Conservation (phyloP, 768 basidiomycete species). For the Agaricus blazei region DNA sequence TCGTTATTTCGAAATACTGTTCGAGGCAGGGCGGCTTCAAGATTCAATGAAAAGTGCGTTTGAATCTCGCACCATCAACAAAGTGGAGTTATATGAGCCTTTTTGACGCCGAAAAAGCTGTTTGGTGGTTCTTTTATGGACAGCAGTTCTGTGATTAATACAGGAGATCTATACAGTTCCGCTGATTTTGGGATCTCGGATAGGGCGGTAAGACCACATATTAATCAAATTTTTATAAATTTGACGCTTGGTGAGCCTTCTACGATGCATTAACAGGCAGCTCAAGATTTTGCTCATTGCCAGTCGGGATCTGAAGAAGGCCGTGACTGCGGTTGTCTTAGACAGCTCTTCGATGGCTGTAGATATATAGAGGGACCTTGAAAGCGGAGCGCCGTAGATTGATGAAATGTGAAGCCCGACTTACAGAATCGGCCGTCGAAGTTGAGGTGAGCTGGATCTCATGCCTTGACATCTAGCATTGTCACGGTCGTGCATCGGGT, state of each 20-base stretch:
- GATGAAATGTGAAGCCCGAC: not conserved
- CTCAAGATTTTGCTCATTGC: constrained; percentile 4
- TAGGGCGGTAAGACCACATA: not conserved
- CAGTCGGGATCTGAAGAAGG: constrained; percentile 7
- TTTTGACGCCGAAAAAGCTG: not conserved
- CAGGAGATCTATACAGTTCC: not conserved
- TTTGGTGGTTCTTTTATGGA: not conserved
- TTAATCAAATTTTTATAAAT: not conserved
- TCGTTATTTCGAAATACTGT: not conserved
- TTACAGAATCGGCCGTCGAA: not conserved
- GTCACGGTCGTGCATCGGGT: too few relatives aligned
- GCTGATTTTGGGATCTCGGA: not conserved
- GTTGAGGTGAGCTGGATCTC: constrained; percentile 4
- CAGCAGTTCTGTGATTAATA: constrained; percentile 3
- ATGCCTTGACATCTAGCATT: too few relatives aligned
- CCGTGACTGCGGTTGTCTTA: not conserved
- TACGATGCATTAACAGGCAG: not conserved
- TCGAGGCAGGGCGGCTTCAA: not conserved
- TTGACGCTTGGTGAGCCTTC: not conserved
- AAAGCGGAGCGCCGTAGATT: not conserved
- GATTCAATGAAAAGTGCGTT: not conserved
- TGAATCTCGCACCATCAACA: not conserved
- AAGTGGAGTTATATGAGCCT: not conserved
- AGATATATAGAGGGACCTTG: not conserved
- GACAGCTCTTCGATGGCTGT: not conserved